Percentiles rank a stretch among this genome's conserved stretches.
phyloP scores from a whole-genome alignment of 805 yeast species.

The Zygotorulaspora danielsina region DNA sequence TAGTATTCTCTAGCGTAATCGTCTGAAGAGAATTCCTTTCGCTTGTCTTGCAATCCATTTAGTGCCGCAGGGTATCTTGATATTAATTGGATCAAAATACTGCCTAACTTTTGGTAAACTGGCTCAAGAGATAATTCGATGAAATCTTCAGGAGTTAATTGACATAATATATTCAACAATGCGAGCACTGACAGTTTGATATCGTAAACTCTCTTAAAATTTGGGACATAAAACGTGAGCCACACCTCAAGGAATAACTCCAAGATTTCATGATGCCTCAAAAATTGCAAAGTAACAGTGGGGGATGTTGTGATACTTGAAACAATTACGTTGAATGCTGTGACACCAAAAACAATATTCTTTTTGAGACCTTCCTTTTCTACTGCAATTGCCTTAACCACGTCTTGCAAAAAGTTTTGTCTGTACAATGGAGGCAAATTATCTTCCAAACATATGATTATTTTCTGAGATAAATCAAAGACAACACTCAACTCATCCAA shows the following conservation, averaged over 20 bases:
- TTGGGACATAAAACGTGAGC: conserved; percentile 39
- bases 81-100: conserved; percentile 48
- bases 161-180: conserved; percentile 45
- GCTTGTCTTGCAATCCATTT: conserved; percentile 55
- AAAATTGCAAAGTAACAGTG: conserved; percentile 44
- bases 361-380: conserved; percentile 28
- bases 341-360: conserved; percentile 32
- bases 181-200: conserved; percentile 73
- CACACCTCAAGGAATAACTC: conserved; percentile 49
- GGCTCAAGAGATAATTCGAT: conserved; percentile 36
- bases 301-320: conserved; percentile 63
- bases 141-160: conserved; percentile 30
- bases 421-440: conserved; percentile 42
- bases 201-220: conserved; percentile 70
- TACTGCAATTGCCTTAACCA: conserved; percentile 35
- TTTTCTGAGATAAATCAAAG: conserved; percentile 60
- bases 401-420: conserved; percentile 42
- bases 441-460: conserved; percentile 55
- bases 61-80: conserved; percentile 70
- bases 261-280: conserved; percentile 45
- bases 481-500: conserved; percentile 53
- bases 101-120: conserved; percentile 47
- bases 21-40: conserved; percentile 47
- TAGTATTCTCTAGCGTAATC: conserved; percentile 34
- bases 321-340: conserved; percentile 51